Evolutionary conservation across 768 basidiomycete species (phyloP), one percentile per base, ranked within the genome.

Genomic region (Guyanaporus albipodus): DNA sequence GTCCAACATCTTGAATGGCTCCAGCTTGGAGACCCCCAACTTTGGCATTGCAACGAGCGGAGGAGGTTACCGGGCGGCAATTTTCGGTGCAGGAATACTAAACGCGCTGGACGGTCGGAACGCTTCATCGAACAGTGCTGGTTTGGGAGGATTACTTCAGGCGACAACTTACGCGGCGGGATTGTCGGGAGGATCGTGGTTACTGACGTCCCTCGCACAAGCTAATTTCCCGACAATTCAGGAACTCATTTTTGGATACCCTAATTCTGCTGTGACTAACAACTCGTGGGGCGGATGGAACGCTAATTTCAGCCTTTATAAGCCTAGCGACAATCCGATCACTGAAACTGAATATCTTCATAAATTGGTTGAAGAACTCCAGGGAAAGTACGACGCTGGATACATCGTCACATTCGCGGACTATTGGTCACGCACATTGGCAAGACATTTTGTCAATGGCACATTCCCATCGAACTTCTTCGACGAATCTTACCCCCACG

Each of bases 31-130:
- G 14, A 49, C 60, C 0, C 75, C 74, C 4, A 69, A 54, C 17
- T 55, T 79, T 6, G 77, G 71, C 0, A 75, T 81, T 42, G 79
- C 80, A 0, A 60, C 72, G 19, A 77, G 75, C 22, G 82, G 82
- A 12, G 82, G 82, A 8, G 75, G 79, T 0, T 73, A 77, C 39
- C 64, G 82, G 12, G 82, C 82, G 0, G 76, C 78, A 4, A 66
- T 78, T 7, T 76, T 73, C 41, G 75, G 73, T 33, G 80, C 75
- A 4, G 81, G 78, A 1, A 69, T 79, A 17, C 53, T 76, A 38
- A 69, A 68, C n/a, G 69, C 73, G 1, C 52, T 79, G 33, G 78
- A 83, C 54, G 76, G 66, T 31, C 62, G 77, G 22, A 81, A 80
- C 42, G 34, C 59, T 1, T 69, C 78, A 0, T 62, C 73, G 7